Conservation (phyloP, 2,329 filamentous ascomycete species). For the Aschersonia sp. region DNA sequence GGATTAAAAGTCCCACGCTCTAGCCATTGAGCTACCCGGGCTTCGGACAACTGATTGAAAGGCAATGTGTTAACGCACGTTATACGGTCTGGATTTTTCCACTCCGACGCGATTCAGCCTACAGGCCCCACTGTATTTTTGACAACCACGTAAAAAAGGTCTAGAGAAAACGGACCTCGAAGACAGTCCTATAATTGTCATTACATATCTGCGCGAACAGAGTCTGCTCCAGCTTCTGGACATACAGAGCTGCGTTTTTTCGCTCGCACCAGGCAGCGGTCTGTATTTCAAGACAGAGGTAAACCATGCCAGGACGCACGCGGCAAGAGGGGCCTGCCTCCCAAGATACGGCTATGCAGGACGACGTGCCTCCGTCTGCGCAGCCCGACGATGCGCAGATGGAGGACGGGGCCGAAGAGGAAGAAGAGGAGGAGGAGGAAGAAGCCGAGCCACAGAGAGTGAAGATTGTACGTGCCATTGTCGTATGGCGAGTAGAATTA, state of each 20-base stretch:
- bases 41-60: not conserved
- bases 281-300: too few species aligned
- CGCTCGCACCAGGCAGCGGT: too few species aligned
- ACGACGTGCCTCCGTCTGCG: slow-evolving; percentile 22
- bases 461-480: slow-evolving; percentile 36
- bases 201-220: too few species aligned
- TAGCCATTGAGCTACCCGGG: slow-evolving; percentile 19
- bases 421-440: slow-evolving; percentile 31
- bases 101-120: too few species aligned
- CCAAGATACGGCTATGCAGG: slow-evolving; percentile 28
- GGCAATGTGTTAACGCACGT: not conserved
- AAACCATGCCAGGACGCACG: slow-evolving; percentile 24
- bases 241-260: too few species aligned
- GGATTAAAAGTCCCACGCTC: slow-evolving; percentile 20
- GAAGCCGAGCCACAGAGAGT: slow-evolving; percentile 41
- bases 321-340: slow-evolving; percentile 16
- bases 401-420: slow-evolving; percentile 17
- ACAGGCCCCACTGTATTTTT: too few species aligned
- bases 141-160: too few species aligned
- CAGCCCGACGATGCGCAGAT: slow-evolving; percentile 21
- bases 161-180: too few species aligned
- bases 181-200: too few species aligned
- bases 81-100: too few species aligned
- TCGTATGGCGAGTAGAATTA: not conserved
- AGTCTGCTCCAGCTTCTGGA: too few species aligned